Conservation (phyloP, 805 yeast species). For the Metschnikowia amazonensis region DNA sequence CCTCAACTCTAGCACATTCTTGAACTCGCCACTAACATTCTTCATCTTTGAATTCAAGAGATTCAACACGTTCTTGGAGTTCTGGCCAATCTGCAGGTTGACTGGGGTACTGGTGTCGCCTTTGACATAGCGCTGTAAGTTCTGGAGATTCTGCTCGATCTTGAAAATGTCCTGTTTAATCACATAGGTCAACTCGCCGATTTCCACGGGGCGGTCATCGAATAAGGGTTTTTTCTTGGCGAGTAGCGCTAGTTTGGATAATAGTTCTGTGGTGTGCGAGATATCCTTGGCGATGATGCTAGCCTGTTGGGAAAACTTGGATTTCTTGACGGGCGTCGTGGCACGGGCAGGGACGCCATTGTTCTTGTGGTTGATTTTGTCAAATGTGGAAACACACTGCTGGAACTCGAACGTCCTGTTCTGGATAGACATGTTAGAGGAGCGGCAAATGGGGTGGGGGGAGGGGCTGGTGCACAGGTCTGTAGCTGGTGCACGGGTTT, state of each 20-base stretch:
- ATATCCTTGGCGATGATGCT: slow-evolving; percentile 84
- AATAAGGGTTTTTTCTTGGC: slow-evolving; percentile 89
- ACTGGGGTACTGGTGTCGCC: slow-evolving; percentile 40
- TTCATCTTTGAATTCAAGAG: slow-evolving; percentile 85
- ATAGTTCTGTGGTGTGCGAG: slow-evolving; percentile 74
- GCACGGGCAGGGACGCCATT: slow-evolving; percentile 17
- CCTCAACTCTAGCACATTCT: slow-evolving; percentile 81
- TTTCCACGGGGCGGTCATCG: slow-evolving; percentile 91
- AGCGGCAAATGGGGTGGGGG: neutral
- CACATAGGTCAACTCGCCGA: slow-evolving; percentile 84
- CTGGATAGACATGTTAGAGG: slow-evolving; percentile 39
- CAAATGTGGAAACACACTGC: slow-evolving; percentile 78
- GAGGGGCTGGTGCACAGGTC: no score
- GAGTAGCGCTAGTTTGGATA: slow-evolving; percentile 74
- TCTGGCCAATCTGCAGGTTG: slow-evolving; percentile 65
- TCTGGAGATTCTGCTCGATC: slow-evolving; percentile 67
- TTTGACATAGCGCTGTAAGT: slow-evolving; percentile 51
- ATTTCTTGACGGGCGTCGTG: slow-evolving; percentile 25
- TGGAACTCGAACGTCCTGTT: slow-evolving; percentile 92
- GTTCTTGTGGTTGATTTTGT: slow-evolving; percentile 46
- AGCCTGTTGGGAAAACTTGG: slow-evolving; percentile 57
- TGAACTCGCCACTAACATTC: slow-evolving; percentile 88
- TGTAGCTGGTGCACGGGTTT: neutral
- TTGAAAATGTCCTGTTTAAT: slow-evolving; percentile 83
- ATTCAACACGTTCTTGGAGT: slow-evolving; percentile 82